Evolutionary conservation across 768 basidiomycete species (phyloP).

Genomic region (Lactarius sp.): DNA sequence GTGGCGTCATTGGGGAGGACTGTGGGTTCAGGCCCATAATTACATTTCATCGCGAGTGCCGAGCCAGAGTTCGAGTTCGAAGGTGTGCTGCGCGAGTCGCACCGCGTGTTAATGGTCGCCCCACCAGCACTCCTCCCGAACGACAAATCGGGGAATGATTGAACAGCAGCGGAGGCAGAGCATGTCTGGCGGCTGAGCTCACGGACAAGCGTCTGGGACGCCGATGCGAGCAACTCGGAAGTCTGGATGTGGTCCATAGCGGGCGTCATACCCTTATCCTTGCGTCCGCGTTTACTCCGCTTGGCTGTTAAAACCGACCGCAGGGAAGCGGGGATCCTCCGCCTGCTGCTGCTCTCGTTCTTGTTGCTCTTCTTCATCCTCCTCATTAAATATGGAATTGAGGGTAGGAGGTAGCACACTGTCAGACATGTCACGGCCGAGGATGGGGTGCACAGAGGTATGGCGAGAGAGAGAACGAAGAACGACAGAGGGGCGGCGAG

Average conservation of each 20-base stretch:
- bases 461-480: too few relatives aligned
- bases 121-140: slow-evolving; percentile 53
- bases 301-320: slow-evolving; percentile 31
- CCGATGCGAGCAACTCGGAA: too few relatives aligned
- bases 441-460: slow-evolving; percentile 36
- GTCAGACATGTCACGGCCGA: slow-evolving; percentile 24
- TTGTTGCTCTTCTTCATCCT: slow-evolving; percentile 33
- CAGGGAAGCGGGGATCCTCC: slow-evolving; percentile 1
- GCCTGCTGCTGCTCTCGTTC: not conserved
- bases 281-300: too few relatives aligned
- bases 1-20: slow-evolving; percentile 21
- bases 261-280: too few relatives aligned
- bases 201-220: too few relatives aligned
- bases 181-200: too few relatives aligned
- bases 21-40: slow-evolving; percentile 41
- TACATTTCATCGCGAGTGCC: slow-evolving; percentile 52
- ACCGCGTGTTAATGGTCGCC: not conserved
- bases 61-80: slow-evolving; percentile 28
- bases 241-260: too few relatives aligned
- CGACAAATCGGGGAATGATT: slow-evolving; percentile 33
- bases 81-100: slow-evolving; percentile 10
- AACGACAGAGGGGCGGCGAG: too few relatives aligned
- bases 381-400: slow-evolving; percentile 26
- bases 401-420: slow-evolving; percentile 11
- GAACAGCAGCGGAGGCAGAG: not conserved